Base-by-base conservation (phyloP, 2,329 filamentous ascomycete genomes). In the Juglanconis oblonga region DNA sequence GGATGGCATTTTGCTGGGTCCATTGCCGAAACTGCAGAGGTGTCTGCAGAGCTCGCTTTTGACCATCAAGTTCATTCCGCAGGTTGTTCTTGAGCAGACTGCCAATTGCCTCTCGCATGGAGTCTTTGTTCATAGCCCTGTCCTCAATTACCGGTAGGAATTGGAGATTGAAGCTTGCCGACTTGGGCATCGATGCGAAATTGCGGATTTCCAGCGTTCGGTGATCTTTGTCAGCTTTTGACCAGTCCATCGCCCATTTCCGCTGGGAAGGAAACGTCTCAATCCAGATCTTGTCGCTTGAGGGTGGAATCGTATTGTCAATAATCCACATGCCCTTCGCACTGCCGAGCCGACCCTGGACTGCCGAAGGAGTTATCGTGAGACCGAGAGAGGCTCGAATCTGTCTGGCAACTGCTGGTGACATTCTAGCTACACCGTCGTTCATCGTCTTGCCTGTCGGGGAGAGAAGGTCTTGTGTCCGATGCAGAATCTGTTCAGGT, bases 311-410 rank as follows among this genome's bases (percentile, higher is more conserved):
- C 0, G 75, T 67, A 0, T 78, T 76, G 64, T 88, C 86, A 5
- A 88, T 72, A 51, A 88, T 79, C 90, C 89, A 93, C 64, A 93
- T 78, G 0, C 90, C 91, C 70, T 94, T 94, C 0, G 88, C 88
- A 17, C 87, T 84, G 9, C 85, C 88, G 40, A 93, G 82, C 0
- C 91, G 82, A 1, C 78, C 89, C 70, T 94, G 90, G 50, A 88
- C 86, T 0, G 81, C 87, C 38, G 83, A 83, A 0, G 89, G 88
- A 0, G 83, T 69, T n/a, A 82, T 77, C 0, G 69, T 65, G 0
- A 88, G 71, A 0, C 80, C 81, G 8, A 89, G 76, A 0, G 63
- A 62, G 1, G 77, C 68, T 32, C 81, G 78, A 5, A 92, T 77
- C 47, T 75, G 74, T 1, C 72, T 69, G 0, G 84, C 86, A 2